Evolutionary conservation across 331 rosid species (phyloP).

Genomic region (Rosa hybrid): DNA sequence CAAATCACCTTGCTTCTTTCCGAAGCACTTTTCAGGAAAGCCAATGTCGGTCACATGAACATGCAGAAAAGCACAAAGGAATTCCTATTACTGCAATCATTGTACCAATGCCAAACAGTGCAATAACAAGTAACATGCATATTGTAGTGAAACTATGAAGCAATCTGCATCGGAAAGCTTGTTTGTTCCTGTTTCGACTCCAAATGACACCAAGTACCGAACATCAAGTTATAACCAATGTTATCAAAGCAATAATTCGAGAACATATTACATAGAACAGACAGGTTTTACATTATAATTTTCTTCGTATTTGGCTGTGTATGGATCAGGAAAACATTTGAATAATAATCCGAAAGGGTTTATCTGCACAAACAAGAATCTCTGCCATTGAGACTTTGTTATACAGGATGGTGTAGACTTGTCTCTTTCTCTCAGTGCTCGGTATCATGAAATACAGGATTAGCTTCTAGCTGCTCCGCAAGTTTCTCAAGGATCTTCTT

Average conservation of each 20-base stretch:
- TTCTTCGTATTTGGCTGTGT: neutral
- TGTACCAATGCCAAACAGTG: neutral
- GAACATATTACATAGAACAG: neutral
- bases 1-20: conserved; percentile 4
- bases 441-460: conserved; percentile 63
- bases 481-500: conserved; percentile 62
- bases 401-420: conserved; percentile 2
- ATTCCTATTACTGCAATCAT: neutral
- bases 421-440: conserved; percentile 29
- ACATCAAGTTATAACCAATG: neutral
- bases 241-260: neutral
- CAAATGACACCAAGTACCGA: neutral
- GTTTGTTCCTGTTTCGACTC: neutral
- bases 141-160: neutral
- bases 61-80: neutral
- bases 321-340: conserved; percentile 8
- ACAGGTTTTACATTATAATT: neutral
- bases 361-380: neutral
- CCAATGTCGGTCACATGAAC: neutral
- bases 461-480: conserved; percentile 76
- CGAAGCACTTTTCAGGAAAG: neutral
- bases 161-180: neutral
- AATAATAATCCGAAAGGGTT: neutral
- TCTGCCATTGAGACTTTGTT: conserved; percentile 7
- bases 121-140: neutral